Evolutionary conservation across 208 protist species (phyloP), one percentile per base, ranked within the genome.

Genomic region (Leishmania tropica): DNA sequence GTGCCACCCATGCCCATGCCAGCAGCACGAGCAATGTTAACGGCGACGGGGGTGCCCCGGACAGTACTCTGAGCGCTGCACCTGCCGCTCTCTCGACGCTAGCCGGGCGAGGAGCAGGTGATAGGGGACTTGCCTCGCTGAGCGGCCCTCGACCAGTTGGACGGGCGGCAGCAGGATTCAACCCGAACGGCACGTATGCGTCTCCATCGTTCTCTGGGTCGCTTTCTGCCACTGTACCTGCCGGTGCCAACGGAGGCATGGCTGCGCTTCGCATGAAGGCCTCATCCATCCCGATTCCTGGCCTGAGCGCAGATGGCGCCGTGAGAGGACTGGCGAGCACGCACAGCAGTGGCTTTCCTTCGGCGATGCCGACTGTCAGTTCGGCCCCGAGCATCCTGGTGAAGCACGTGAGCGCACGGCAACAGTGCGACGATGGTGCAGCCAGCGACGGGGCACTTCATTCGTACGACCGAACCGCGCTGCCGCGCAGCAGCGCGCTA

Each of bases 401-500:
- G 60, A 74, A 79, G 56, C 82, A 79, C 64, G 48, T 54, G 10
- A 76, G 76, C 47, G 11, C 72, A 70, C 42, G 35, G 56, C 28
- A 19, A 28, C 37, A n/a, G 35, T 8, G 35, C 31, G 45, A 48
- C 51, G 10, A 45, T 58, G 60, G 37, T 31, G 15, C 37, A 11
- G 70, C 10, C 37, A 73, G 56, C 35, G 68, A 71, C 21, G 45
- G 72, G 6, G 70, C 79, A 28, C 35, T 76, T n/a, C 62, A 85
- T 51, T 78, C 79, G 37, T 81, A 86, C 56, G 75, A 86, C n/a
- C 79, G 79, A 17, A 54, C 65, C 11, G 83, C 83, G 13, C 53
- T 76, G 68, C 79, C 79, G 8, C 83, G 64, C 45, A 77, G 83
- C 54, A 86, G 78, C 28, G 79, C 78, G 3, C 15, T 86, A 53